Conservation (phyloP, 2,329 filamentous ascomycete species). For the Helicocarpus griseus region DNA sequence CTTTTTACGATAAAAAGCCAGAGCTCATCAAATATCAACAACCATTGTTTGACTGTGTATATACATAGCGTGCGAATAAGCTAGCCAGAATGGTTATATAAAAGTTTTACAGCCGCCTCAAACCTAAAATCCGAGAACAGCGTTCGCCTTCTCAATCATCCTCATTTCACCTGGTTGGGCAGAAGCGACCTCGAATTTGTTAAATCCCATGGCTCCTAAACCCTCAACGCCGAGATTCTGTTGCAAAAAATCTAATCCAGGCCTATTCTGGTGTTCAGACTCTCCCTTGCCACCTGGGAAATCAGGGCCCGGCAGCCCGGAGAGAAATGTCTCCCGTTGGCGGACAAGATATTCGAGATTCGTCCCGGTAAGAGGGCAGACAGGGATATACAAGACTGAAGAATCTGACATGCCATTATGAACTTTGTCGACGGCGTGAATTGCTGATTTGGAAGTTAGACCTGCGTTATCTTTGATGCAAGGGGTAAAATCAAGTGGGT, state of each 20-base stretch:
- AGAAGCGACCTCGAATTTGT: neutral
- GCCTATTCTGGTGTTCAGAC: conserved; percentile 15
- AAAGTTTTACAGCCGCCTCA: neutral
- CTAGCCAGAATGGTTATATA: neutral
- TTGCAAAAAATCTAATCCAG: neutral
- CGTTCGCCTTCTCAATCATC: neutral
- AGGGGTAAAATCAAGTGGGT: neutral
- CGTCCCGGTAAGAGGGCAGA: conserved; percentile 65
- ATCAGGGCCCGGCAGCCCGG: conserved; percentile 58
- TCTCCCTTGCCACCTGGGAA: conserved; percentile 47
- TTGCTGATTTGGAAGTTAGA: conserved; percentile 29
- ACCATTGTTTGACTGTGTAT: too few species aligned
- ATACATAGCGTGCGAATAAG: too few species aligned
- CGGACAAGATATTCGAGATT: conserved; percentile 63
- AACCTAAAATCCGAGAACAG: neutral
- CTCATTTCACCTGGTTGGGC: neutral
- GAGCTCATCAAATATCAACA: too few species aligned
- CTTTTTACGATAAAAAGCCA: neutral
- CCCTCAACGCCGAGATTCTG: neutral
- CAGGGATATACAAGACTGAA: conserved; percentile 81
- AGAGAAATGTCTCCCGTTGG: conserved; percentile 62
- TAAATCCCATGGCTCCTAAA: neutral
- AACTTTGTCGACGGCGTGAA: conserved; percentile 74
- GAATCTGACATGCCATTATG: conserved; percentile 65
- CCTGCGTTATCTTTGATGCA: neutral